Percentiles rank a stretch among this genome's conserved stretches.
phyloP scores from a whole-genome alignment of 2,329 filamentous ascomycete species.

The Aspergillus neotritici region DNA sequence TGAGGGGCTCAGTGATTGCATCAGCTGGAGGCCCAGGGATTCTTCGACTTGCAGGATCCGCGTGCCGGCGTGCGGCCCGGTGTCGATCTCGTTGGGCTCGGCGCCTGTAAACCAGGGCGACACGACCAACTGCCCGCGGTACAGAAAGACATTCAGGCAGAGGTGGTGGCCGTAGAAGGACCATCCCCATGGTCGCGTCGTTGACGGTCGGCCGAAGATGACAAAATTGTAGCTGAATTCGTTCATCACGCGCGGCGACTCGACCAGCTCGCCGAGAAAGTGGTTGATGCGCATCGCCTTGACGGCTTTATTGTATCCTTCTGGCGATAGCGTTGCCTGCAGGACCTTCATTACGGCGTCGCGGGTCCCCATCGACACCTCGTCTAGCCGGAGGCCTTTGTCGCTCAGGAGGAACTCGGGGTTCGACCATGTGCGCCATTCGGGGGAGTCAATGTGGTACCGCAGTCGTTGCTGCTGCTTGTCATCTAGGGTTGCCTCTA shows the following conservation, averaged over 20 bases:
- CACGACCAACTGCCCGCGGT: conserved; percentile 59
- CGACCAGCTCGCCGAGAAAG: conserved; percentile 64
- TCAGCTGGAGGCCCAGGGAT: conserved; percentile 58
- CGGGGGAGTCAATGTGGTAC: conserved; percentile 62
- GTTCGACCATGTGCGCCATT: conserved; percentile 68
- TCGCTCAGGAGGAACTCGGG: conserved; percentile 66
- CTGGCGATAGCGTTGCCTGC: conserved; percentile 55
- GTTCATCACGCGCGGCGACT: conserved; percentile 61
- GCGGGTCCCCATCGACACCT: conserved; percentile 45
- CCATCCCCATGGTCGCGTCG: conserved; percentile 61
- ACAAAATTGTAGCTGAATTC: conserved; percentile 72
- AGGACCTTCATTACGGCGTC: conserved; percentile 53
- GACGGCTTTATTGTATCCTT: conserved; percentile 66
- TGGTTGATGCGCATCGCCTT: conserved; percentile 69
- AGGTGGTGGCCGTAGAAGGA: conserved; percentile 75
- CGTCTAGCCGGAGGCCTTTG: conserved; percentile 66
- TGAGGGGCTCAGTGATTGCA: conserved; percentile 55
- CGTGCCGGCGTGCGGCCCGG: conserved; percentile 57
- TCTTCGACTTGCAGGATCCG: conserved; percentile 63
- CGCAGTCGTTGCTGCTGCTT: conserved; percentile 46
- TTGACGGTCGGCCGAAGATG: conserved; percentile 60
- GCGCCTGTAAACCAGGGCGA: conserved; percentile 74
- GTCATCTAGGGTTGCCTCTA: conserved; percentile 46
- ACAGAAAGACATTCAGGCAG: conserved; percentile 65
- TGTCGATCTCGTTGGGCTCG: conserved; percentile 70